Base-by-base conservation (phyloP, 2,329 filamentous ascomycete species). In the Nigrograna mackinnonii region DNA sequence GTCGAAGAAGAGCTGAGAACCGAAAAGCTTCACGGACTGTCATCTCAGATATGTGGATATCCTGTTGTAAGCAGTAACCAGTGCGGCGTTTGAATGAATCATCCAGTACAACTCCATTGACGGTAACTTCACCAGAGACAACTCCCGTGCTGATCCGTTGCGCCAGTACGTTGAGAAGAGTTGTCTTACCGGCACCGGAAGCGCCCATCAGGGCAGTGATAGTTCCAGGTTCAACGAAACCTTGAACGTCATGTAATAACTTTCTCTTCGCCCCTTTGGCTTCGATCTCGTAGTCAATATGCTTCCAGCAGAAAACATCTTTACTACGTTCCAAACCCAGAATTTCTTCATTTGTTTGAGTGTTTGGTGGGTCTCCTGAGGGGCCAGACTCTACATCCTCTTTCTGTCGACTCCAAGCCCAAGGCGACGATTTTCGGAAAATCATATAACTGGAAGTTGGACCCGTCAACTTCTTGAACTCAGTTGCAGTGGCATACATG, bases 201-300 rank as follows among this genome's bases (percentile, higher is more conserved):
- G 34, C 34, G 11, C 34, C 39, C 31, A 37, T 43, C 21, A 54
- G 35, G 1, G 69, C 72, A 2, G 70, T 78, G n/a, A 79, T 61
- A 2, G 69, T 74, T 2, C 76, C 77, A 3, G 77, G 77, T 45
- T 75, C 76, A 2, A 78, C 75, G 67, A 67, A 79, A 6, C 66
- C 78, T 19, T 64, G 67, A 11, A 80, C 72, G 39, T 77, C 53
- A 39, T 79, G 72, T 12, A 80, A 58, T 11, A 80, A 57, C 38
- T 72, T 58, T 57, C 17, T 69, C 14, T 11, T 28, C 24, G 11
- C 11, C 11, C 24, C 71, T 21, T 69, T 71, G 47, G 79, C 92
- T 68, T 83, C 88, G 3, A 92, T 84, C 53, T 90, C 75, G 43
- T 78, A 79, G 21, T 61, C 67, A 5, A 80, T 71, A 49, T 79